phyloP scores from a whole-genome alignment of 495 filamentous ascomycete species.

The Aspergillus bertholletiae region DNA sequence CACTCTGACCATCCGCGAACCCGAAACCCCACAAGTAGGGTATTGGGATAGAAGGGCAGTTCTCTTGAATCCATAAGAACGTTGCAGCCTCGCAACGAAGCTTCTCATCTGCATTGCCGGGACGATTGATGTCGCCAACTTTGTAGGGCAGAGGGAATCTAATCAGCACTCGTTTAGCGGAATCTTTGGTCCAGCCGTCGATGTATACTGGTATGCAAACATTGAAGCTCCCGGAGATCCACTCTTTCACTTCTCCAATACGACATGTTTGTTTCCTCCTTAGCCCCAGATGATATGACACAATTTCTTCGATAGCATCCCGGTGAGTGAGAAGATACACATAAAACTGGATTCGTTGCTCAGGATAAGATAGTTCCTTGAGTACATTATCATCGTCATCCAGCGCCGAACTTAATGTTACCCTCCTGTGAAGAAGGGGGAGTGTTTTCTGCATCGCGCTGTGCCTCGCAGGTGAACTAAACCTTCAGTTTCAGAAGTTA shows the following conservation, averaged over 20 bases:
- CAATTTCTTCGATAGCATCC: slow-evolving; percentile 10
- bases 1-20: slow-evolving; percentile 16
- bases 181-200: slow-evolving; percentile 1
- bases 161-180: slow-evolving; percentile 22
- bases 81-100: slow-evolving; percentile 37
- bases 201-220: slow-evolving; percentile 29
- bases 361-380: slow-evolving; percentile 6
- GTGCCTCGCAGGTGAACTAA: too few species aligned
- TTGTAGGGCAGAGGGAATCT: slow-evolving; percentile 22
- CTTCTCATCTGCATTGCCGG: slow-evolving; percentile 39
- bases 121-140: background rate
- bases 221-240: slow-evolving; percentile 34
- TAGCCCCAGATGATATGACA: slow-evolving; percentile 15
- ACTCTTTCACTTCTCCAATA: slow-evolving; percentile 18
- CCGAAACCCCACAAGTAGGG: slow-evolving; percentile 35
- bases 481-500: too few species aligned
- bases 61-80: slow-evolving; percentile 31
- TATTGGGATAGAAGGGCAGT: slow-evolving; percentile 28
- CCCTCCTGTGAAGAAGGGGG: too few species aligned
- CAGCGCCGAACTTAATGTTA: too few species aligned
- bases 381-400: slow-evolving; percentile 14
- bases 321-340: slow-evolving; percentile 1
- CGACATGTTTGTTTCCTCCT: slow-evolving; percentile 4
- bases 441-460: too few species aligned
- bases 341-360: slow-evolving; percentile 10